Evolutionary conservation across 805 yeast species (phyloP).

Genomic region (Candida pseudofarinosa): DNA sequence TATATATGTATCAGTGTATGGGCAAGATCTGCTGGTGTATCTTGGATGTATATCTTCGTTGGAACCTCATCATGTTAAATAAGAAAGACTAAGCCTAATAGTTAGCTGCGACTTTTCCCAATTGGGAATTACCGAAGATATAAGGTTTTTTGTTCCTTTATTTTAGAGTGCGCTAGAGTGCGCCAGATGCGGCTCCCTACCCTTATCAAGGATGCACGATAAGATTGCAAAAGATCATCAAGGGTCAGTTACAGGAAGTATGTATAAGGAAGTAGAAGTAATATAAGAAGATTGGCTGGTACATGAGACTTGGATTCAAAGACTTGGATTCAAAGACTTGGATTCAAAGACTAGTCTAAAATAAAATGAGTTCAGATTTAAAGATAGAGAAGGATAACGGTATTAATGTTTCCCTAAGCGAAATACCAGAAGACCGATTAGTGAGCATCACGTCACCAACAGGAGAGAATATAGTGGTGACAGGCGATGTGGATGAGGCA

Average conservation of each 20-base stretch:
- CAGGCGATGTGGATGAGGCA: slow-evolving; percentile 38
- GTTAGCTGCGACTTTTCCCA: neutral
- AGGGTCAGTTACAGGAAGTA: neutral
- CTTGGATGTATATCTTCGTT: too few species aligned
- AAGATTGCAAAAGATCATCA: neutral
- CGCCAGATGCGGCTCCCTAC: too few species aligned
- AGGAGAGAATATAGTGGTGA: slow-evolving; percentile 22
- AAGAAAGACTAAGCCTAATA: too few species aligned
- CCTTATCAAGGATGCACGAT: neutral
- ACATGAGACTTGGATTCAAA: too few species aligned
- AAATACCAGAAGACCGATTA: slow-evolving; percentile 26
- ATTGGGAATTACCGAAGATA: neutral
- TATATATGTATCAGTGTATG: too few species aligned
- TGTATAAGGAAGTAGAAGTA: slow-evolving; percentile 19
- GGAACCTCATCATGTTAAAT: too few species aligned
- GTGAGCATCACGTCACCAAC: slow-evolving; percentile 13
- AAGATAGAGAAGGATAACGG: neutral
- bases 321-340: too few species aligned
- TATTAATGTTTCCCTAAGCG: neutral
- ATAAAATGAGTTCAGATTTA: slow-evolving; percentile 16
- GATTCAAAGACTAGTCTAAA: slow-evolving; percentile 14
- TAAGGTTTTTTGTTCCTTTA: too few species aligned
- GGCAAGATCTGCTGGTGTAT: too few species aligned
- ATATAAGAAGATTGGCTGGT: slow-evolving; percentile 25
- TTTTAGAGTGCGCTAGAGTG: too few species aligned